phyloP scores from a whole-genome alignment of 2,329 filamentous ascomycete species.

The Penicillium sp. region DNA sequence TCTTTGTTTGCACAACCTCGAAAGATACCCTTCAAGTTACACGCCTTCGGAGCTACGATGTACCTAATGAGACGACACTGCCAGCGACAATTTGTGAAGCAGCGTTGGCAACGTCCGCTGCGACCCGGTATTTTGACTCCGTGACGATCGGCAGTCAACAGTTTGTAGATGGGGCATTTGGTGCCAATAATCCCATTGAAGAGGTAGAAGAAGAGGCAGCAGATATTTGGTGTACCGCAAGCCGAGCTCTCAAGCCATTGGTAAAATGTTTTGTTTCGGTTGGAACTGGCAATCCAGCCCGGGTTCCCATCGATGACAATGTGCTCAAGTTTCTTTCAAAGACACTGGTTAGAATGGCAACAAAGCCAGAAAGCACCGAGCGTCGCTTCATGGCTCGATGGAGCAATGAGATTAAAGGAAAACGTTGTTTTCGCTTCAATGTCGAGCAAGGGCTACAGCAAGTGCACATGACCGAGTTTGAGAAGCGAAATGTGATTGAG shows the following conservation, averaged over 20 bases:
- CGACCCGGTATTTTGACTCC: conserved; percentile 36
- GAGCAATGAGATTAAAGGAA: conserved; percentile 2
- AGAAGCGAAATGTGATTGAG: conserved; percentile 18
- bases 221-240: conserved; percentile 19
- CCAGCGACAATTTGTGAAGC: conserved; percentile 50
- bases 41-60: conserved; percentile 15
- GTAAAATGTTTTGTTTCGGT: conserved; percentile 29
- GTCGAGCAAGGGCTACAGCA: conserved; percentile 38
- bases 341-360: conserved; percentile 18
- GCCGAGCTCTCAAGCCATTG: conserved; percentile 10
- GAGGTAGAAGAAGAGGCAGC: conserved; percentile 31
- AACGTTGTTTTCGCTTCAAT: conserved; percentile 40
- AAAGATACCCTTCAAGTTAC: conserved; percentile 15
- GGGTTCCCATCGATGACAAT: conserved; percentile 12
- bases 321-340: conserved; percentile 14
- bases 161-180: conserved; percentile 37
- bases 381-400: conserved; percentile 19
- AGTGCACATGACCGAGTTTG: conserved; percentile 37
- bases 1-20: conserved; percentile 17
- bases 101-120: conserved; percentile 53
- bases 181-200: conserved; percentile 38
- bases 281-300: conserved; percentile 17
- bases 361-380: conserved; percentile 14
- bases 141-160: conserved; percentile 14
- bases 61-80: background rate